Percentiles rank a stretch among this genome's conserved stretches.
Conservation (phyloP, 495 filamentous ascomycete species). For the Daldinia decipiens region DNA sequence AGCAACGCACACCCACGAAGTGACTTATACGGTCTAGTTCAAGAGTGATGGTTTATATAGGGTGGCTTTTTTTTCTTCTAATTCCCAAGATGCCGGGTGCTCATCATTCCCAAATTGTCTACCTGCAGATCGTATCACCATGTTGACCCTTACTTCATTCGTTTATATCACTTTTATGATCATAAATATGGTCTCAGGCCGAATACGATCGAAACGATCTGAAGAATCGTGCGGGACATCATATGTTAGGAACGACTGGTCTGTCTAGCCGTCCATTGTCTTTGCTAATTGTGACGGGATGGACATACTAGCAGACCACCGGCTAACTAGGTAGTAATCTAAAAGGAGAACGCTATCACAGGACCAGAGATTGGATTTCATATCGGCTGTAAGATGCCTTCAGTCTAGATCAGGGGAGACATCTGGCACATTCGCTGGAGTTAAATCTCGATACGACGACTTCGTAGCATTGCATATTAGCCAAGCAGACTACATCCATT, state of each 20-base stretch:
- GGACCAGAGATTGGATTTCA: constrained; percentile 50
- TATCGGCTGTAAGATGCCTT: constrained; percentile 57
- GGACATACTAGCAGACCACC: background rate
- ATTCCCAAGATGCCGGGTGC: constrained; percentile 25
- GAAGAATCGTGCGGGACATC: constrained; percentile 22
- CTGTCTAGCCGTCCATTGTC: constrained; percentile 1
- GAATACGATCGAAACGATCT: constrained; percentile 7
- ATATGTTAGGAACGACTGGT: constrained; percentile 49
- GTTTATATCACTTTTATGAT: constrained; percentile 15
- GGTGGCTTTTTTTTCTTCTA: constrained; percentile 21
- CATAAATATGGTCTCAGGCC: constrained; percentile 10
- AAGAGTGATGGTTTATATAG: constrained; percentile 23
- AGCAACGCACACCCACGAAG: background rate
- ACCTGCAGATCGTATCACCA: constrained; percentile 6
- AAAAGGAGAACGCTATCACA: constrained; percentile 46
- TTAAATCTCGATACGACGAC: constrained; percentile 57
- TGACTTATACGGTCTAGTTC: background rate
- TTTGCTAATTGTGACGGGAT: background rate
- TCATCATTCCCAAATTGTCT: constrained; percentile 4
- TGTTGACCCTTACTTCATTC: constrained; percentile 8
- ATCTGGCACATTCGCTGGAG: constrained; percentile 50
- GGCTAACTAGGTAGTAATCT: background rate
- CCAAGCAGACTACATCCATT: constrained; percentile 56
- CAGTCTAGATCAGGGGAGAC: constrained; percentile 46
- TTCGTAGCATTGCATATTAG: constrained; percentile 54